Percentiles rank a stretch among this genome's conserved stretches.
phyloP scores from a whole-genome alignment of 768 basidiomycete genomes.

The Trichaptum fuscoviolaceum region DNA sequence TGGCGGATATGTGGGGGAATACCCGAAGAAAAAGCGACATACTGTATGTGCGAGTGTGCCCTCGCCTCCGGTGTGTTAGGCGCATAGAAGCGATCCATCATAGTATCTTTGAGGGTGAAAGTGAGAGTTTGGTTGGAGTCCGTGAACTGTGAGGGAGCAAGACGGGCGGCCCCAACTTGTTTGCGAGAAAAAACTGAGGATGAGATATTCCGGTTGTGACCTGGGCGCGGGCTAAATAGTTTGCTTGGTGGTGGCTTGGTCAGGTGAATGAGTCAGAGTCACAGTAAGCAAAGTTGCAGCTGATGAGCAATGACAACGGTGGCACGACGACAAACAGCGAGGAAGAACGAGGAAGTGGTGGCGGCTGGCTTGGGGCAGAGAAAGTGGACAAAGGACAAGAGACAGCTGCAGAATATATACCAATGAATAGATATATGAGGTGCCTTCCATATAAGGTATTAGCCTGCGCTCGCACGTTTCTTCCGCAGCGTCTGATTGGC shows the following conservation, averaged over 20 bases:
- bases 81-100: conserved; percentile 68
- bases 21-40: conserved; percentile 21
- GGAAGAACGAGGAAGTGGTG: background rate
- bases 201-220: background rate
- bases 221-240: background rate
- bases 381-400: background rate
- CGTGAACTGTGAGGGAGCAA: conserved; percentile 7
- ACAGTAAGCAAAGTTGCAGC: background rate
- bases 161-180: conserved; percentile 3
- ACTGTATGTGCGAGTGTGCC: conserved; percentile 67
- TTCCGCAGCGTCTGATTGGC: background rate
- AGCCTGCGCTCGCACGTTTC: background rate
- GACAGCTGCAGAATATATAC: background rate
- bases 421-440: background rate
- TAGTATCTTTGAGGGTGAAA: conserved; percentile 6
- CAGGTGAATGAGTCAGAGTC: background rate
- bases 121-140: background rate
- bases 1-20: background rate
- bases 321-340: background rate
- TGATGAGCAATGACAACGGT: conserved; percentile 2
- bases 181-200: background rate
- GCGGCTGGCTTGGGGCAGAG: background rate
- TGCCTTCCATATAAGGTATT: background rate
- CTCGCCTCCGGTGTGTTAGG: conserved; percentile 70
- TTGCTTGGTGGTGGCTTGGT: background rate